These are phyloP conservation scores for Yamadazyma membranifaciens DNA, from an alignment of 1,139 yeast species.

Conservation along the genomic window DNA sequence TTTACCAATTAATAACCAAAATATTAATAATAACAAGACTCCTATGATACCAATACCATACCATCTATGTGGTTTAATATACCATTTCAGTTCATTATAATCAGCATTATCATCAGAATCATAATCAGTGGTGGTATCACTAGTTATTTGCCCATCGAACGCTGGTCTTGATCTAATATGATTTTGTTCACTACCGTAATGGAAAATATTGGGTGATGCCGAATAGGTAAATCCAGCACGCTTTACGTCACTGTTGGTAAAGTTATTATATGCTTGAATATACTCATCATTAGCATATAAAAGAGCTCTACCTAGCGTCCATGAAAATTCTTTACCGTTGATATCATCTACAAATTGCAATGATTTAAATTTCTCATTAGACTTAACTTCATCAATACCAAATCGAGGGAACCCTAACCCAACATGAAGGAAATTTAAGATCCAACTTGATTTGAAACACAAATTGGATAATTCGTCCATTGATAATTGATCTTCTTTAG, in stretches of 20 bases:
- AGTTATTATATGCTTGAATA: conserved; percentile 36
- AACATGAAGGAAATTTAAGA: conserved; percentile 64
- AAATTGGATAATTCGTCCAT: conserved; percentile 45
- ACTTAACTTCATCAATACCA: conserved; percentile 39
- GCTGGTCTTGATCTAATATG: conserved; percentile 47
- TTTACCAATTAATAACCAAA: conserved; percentile 49
- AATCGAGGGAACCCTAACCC: conserved; percentile 71
- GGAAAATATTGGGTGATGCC: conserved; percentile 47
- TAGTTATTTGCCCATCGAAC: conserved; percentile 17
- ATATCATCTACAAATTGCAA: conserved; percentile 62
- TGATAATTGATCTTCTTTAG: conserved; percentile 26
- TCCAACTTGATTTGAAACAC: conserved; percentile 74
- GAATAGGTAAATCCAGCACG: conserved; percentile 49
- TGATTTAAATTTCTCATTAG: conserved; percentile 37
- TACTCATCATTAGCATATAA: conserved; percentile 55
- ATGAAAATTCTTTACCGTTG: conserved; percentile 66
- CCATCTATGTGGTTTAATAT: conserved; percentile 50
- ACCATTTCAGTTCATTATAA: conserved; percentile 35
- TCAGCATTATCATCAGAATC: conserved; percentile 28
- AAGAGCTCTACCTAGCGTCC: conserved; percentile 84
- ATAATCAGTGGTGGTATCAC: conserved; percentile 20
- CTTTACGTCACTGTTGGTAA: conserved; percentile 14
- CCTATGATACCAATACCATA: conserved; percentile 54
- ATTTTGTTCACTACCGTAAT: conserved; percentile 52
- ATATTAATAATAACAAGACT: conserved; percentile 38